Evolutionary conservation across 208 protist genomes (phyloP).

Genomic region (Entamoeba nuttalli): DNA sequence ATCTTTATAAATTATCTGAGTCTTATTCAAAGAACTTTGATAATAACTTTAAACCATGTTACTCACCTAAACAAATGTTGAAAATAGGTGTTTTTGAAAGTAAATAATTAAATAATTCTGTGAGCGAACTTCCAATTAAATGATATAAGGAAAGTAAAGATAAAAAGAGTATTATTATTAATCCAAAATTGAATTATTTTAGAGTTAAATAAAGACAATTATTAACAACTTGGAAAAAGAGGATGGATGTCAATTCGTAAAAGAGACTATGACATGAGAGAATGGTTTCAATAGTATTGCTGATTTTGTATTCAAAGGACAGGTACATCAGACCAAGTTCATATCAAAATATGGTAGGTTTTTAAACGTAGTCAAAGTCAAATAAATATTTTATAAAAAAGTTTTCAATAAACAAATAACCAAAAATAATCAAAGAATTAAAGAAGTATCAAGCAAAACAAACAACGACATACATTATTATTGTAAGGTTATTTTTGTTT

Average conservation of each 20-base stretch:
- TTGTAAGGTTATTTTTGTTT: too few relatives aligned
- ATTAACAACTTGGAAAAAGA: neutral
- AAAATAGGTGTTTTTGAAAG: slow-evolving; percentile 13
- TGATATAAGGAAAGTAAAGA: neutral
- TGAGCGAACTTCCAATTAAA: slow-evolving; percentile 11
- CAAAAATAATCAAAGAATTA: too few relatives aligned
- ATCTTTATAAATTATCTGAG: too few relatives aligned
- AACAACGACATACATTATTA: too few relatives aligned
- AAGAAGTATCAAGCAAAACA: too few relatives aligned
- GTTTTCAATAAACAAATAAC: too few relatives aligned
- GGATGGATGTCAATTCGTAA: neutral
- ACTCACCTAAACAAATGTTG: slow-evolving; percentile 2
- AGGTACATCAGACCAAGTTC: neutral
- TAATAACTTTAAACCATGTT: neutral
- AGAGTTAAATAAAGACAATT: neutral
- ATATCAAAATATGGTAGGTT: neutral
- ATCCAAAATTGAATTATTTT: too few relatives aligned
- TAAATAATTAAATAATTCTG: slow-evolving; percentile 3
- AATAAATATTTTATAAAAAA: neutral
- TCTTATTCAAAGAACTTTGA: neutral
- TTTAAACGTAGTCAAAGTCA: neutral
- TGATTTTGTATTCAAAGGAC: neutral
- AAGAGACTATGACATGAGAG: neutral
- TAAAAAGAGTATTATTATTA: neutral
- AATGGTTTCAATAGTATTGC: neutral